These are phyloP conservation scores for Chlorella sp. DNA, from an alignment of 139 green algal genomes.

Conservation along the genomic window DNA sequence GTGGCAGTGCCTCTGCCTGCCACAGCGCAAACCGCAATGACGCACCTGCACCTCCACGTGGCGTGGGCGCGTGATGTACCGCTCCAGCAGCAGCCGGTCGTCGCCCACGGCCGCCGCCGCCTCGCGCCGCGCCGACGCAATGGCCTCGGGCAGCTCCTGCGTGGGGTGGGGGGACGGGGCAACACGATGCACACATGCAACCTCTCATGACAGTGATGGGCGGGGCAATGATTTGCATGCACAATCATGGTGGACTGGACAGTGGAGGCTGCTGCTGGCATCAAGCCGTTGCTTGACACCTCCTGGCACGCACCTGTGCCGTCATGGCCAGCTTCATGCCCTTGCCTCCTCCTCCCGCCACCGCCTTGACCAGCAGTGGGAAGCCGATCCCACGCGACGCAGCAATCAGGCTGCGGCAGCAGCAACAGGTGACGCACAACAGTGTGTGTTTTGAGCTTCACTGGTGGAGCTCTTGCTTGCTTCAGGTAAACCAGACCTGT, in stretches of 20 bases:
- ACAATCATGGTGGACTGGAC: background rate
- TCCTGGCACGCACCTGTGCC: slow-evolving; percentile 17
- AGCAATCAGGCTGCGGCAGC: slow-evolving; percentile 28
- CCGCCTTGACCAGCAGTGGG: slow-evolving; percentile 82
- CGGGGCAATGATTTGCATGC: too few relatives aligned
- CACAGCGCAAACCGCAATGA: too few relatives aligned
- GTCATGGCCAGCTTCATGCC: slow-evolving; percentile 78
- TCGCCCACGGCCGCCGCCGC: slow-evolving; percentile 67
- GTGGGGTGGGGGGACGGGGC: background rate
- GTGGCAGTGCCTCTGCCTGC: too few relatives aligned
- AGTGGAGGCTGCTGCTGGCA: background rate
- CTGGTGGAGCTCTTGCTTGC: too few relatives aligned
- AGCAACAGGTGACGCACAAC: background rate
- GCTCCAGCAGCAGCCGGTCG: slow-evolving; percentile 76
- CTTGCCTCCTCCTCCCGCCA: slow-evolving; percentile 82
- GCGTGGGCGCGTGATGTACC: slow-evolving; percentile 63
- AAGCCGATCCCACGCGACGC: slow-evolving; percentile 63
- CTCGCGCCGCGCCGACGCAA: slow-evolving; percentile 61
- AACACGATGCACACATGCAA: background rate
- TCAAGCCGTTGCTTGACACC: background rate
- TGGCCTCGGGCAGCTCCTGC: slow-evolving; percentile 18
- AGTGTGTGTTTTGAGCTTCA: background rate
- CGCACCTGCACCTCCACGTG: slow-evolving; percentile 80
- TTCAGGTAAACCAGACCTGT: too few relatives aligned
- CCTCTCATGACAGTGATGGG: too few relatives aligned